Evolutionary conservation across 1,284 basidiomycete species (phyloP), one percentile per base, ranked within the genome.

Genomic region (Trichosporon sp.): DNA sequence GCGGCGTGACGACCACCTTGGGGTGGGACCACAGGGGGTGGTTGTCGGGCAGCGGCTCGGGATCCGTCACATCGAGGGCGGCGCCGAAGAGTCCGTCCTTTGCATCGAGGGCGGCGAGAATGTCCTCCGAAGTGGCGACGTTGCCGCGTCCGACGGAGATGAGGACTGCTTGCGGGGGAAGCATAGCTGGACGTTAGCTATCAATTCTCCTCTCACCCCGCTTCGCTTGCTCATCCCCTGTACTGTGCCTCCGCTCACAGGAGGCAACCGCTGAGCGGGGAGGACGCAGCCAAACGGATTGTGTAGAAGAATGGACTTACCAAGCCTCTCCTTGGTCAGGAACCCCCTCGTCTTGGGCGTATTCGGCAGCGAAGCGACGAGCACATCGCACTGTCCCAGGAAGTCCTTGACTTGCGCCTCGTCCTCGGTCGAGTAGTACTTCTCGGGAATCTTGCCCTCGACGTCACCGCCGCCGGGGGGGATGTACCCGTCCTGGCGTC

Each of bases 361-460:
- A 26, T 74, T 74, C 1, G 83, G 83, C 56, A 84, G 70, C 69
- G 75, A 76, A 12, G 75, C 72, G 1, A 84, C 75, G 16, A 84
- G 74, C 1, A 84, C 76, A 61, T 84, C 80, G 32, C 75, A 76
- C 65, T 75, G 71, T 6, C 64, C 65, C 10, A 84, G 65, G 71
- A 84, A 83, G 1, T 70, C 73, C 31, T 77, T 70, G 16, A 83
- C 71, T 12, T 77, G 72, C 14, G 67, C 65, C 4, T 73, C 54
- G 59, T 80, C 77, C 37, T 74, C 75, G 11, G 81, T 80, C 1
- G 78, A 76, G 74, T 77, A 84, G 76, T 76, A 80, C 54, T 73
- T 59, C 32, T 76, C 75, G 5, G 83, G 83, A n/a, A 83, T 66
- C 76, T 10, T 67, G 78, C 78, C 82, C 19, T 80, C 74, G 19